Conservation (phyloP, 106 monocot species). For the Allium fistulosum region DNA sequence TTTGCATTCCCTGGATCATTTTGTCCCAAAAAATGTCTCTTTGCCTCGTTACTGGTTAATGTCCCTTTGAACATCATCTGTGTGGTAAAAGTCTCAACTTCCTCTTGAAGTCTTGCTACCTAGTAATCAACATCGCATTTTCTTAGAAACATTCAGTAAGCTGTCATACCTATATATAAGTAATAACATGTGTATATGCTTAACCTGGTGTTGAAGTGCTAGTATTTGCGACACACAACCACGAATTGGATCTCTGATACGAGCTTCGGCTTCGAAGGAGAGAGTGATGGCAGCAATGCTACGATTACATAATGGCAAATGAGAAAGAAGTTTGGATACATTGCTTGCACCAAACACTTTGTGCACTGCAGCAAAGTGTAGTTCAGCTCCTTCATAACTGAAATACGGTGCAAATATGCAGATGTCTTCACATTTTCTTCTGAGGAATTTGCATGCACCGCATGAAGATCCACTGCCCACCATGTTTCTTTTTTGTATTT, state of each 20-base stretch:
- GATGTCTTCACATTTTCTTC: slow-evolving; percentile 16
- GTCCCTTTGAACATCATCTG: background rate
- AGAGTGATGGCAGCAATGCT: slow-evolving; percentile 10
- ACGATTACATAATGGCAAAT: slow-evolving; percentile 9
- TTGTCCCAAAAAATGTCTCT: background rate
- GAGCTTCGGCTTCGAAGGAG: slow-evolving; percentile 14
- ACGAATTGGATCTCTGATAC: slow-evolving; percentile 8
- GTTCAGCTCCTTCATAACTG: slow-evolving; percentile 14
- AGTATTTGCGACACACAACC: slow-evolving; percentile 16
- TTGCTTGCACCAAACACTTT: slow-evolving; percentile 22
- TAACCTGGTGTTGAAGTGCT: slow-evolving; percentile 14
- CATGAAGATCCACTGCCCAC: slow-evolving; percentile 13
- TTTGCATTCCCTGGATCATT: background rate
- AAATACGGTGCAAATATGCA: slow-evolving; percentile 20
- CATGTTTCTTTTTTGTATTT: background rate
- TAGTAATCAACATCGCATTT: background rate
- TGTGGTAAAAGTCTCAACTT: background rate
- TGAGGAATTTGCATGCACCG: slow-evolving; percentile 20
- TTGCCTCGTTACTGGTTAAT: background rate
- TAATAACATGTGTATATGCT: background rate
- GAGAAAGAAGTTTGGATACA: slow-evolving; percentile 15
- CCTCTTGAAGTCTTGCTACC: slow-evolving; percentile 4
- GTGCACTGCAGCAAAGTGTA: slow-evolving; percentile 16
- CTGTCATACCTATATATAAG: background rate
- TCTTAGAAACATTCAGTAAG: background rate